Evolutionary conservation across 768 basidiomycete species (phyloP).

Genomic region (Tephrocybe sp.): DNA sequence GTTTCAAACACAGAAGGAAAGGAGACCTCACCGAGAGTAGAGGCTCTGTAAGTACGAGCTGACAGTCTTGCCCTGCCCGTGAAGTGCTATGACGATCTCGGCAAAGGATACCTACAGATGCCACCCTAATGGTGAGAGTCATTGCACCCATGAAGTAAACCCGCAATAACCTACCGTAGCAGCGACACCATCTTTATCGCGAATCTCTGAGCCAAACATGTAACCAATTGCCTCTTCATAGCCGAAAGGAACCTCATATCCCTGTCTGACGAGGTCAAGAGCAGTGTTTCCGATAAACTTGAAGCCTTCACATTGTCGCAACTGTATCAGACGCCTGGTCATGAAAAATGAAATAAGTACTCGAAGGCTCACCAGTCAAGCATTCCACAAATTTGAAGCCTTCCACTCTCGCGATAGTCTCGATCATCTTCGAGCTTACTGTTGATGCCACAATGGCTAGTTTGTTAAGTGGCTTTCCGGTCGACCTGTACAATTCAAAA

Average conservation of each 20-base stretch:
- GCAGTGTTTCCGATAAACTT: slow-evolving; percentile 90
- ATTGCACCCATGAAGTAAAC: too few relatives aligned
- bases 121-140: too few relatives aligned
- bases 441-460: slow-evolving; percentile 88
- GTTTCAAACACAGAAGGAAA: neutral
- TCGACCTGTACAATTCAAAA: slow-evolving; percentile 41
- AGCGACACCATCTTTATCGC: slow-evolving; percentile 88
- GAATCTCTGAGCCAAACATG: slow-evolving; percentile 78
- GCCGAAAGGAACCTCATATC: slow-evolving; percentile 75
- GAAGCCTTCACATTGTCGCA: slow-evolving; percentile 53
- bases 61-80: slow-evolving; percentile 51
- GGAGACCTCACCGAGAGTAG: slow-evolving; percentile 49
- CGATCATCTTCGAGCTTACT: slow-evolving; percentile 89
- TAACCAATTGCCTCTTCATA: slow-evolving; percentile 94
- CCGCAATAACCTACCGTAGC: slow-evolving; percentile 61
- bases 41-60: slow-evolving; percentile 58
- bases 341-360: too few relatives aligned
- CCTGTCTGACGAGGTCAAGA: slow-evolving; percentile 58
- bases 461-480: slow-evolving; percentile 48
- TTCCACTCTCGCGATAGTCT: slow-evolving; percentile 69
- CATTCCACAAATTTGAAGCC: slow-evolving; percentile 87
- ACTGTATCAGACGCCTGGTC: neutral
- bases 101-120: slow-evolving; percentile 77
- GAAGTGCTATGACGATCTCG: slow-evolving; percentile 58
- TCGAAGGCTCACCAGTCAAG: slow-evolving; percentile 59